Evolutionary conservation across 2,329 filamentous ascomycete species (phyloP).

Genomic region (Exophiala mesophila): DNA sequence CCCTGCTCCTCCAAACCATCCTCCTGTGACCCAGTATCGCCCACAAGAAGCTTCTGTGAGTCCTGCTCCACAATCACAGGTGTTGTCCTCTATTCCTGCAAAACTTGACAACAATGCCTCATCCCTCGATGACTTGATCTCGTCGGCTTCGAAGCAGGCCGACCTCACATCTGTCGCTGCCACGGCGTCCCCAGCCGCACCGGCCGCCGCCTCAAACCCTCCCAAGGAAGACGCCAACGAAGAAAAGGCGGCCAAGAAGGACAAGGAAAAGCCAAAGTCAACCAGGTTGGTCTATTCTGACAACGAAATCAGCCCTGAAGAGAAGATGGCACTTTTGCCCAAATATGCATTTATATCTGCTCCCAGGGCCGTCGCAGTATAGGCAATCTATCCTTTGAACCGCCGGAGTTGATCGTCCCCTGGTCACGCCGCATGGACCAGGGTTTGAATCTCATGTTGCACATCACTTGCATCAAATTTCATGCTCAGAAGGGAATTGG

Average conservation of each 20-base stretch:
- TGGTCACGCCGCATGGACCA: neutral
- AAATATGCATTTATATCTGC: slow-evolving; percentile 65
- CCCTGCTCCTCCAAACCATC: slow-evolving; percentile 32
- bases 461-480: neutral
- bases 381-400: slow-evolving; percentile 1
- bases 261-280: slow-evolving; percentile 59
- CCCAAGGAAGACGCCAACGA: slow-evolving; percentile 40
- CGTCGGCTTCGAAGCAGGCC: slow-evolving; percentile 44
- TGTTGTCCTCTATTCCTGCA: slow-evolving; percentile 9
- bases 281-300: slow-evolving; percentile 75
- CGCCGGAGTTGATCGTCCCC: neutral
- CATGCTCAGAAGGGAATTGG: too few species aligned
- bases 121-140: slow-evolving; percentile 50
- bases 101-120: slow-evolving; percentile 33
- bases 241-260: slow-evolving; percentile 59
- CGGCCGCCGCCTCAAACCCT: slow-evolving; percentile 18
- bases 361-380: slow-evolving; percentile 28
- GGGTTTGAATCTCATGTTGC: neutral
- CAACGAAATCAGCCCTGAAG: slow-evolving; percentile 74
- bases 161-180: slow-evolving; percentile 32
- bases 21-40: slow-evolving; percentile 20
- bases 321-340: slow-evolving; percentile 75
- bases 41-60: slow-evolving; percentile 13
- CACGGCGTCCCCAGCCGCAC: slow-evolving; percentile 15
- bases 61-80: slow-evolving; percentile 17